Evolutionary conservation across 257 asterid species (phyloP), one percentile per base, ranked within the genome.

Genomic region (Solanum virginianum): DNA sequence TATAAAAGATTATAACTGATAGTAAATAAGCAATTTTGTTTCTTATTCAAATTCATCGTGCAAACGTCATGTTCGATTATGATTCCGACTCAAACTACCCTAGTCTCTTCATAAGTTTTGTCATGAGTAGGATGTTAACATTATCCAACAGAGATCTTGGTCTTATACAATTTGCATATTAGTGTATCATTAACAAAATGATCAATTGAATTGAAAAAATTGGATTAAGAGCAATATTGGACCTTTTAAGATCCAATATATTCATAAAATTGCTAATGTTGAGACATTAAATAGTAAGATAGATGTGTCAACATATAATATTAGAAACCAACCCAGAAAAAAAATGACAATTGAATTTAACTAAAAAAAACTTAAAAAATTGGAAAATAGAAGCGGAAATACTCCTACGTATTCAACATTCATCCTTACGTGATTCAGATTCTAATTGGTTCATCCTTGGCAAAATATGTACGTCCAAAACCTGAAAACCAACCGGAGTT

Each of bases 391-490:
- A 69, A 69, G 15, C 3, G 3, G 11, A 17, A 18, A 69, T 36
- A 36, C 4, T 12, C 16, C 4, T 6, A 39, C 53, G 6, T 17
- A 69, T 36, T 16, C 77, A 66, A 66, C 43, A 66, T 36, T 36
- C 41, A 36, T 36, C 41, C 1, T 36, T 36, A 36, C 36, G 36
- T 24, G 16, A 72, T 41, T 72, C 7, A 43, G 36, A 43, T 43
- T 45, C 57, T 20, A 45, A 29, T 20, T 80, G 84, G 85, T 86
- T 85, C 89, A 89, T 83, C 74, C 99, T 89, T 5, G 98, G 98
- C 92, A 95, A 88, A 20, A 94, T 85, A 84, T 95, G 97, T 24
- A 95, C 49, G 14, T 91, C 90, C 80, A 90, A 77, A 32, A 88
- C 89, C 45, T 94, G 89, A 59, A 87, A 88, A 9, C 91, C 93